Conservation (phyloP, 352 stramenopile genomes). For the Phytophthora syringae region DNA sequence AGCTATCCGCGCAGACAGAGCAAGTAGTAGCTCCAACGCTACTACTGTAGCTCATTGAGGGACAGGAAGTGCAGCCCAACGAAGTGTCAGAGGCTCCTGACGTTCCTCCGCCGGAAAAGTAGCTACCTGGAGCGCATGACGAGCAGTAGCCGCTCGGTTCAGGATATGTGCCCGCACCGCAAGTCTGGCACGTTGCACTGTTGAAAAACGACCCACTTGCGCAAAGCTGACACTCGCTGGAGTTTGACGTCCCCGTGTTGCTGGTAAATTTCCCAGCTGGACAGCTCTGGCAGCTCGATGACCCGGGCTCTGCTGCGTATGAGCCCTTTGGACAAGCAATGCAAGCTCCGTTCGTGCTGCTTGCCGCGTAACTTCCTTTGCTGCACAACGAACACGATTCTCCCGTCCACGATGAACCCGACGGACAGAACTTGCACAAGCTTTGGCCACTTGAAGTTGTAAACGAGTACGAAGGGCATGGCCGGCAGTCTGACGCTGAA, state of each 20-base stretch:
- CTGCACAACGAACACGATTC: constrained; percentile 42
- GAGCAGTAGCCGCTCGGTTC: constrained; percentile 43
- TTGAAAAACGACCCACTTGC: constrained; percentile 37
- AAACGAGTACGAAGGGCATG: constrained; percentile 47
- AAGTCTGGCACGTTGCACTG: constrained; percentile 33
- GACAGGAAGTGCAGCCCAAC: constrained; percentile 47
- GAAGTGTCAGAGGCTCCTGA: constrained; percentile 8
- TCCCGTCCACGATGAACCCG: constrained; percentile 34
- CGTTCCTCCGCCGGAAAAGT: constrained; percentile 21
- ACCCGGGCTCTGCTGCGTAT: constrained; percentile 35
- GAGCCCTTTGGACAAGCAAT: constrained; percentile 48
- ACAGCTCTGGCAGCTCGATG: constrained; percentile 38
- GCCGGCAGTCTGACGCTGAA: constrained; percentile 29
- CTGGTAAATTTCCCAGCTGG: constrained; percentile 46
- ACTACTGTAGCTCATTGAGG: constrained; percentile 46
- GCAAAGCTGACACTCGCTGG: constrained; percentile 47
- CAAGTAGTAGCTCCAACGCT: constrained; percentile 38
- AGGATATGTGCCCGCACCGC: constrained; percentile 32
- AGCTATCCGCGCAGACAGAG: constrained; percentile 35
- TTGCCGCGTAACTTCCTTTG: constrained; percentile 45
- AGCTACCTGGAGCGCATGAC: constrained; percentile 53
- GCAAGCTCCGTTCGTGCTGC: constrained; percentile 43
- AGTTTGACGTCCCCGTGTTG: constrained; percentile 25
- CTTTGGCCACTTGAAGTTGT: constrained; percentile 43
- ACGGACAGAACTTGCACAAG: constrained; percentile 33